Conservation (phyloP, 148 eudicot species). For the Oxyria digyna region DNA sequence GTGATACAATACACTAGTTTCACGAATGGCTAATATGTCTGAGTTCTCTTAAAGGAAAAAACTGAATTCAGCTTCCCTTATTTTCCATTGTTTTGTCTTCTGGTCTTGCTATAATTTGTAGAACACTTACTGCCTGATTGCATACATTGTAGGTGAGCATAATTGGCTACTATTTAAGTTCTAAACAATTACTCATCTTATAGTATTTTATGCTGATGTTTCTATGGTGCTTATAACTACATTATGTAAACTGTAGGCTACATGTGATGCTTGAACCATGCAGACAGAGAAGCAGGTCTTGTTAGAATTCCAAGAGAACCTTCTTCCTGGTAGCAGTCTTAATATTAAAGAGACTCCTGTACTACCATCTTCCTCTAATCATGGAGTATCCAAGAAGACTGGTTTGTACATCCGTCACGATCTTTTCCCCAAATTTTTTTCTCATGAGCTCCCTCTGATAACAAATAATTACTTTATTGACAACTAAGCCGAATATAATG, state of each 20-base stretch:
- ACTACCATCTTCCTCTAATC: constrained; percentile 18
- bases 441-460: neutral
- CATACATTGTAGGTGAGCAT: neutral
- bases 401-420: constrained; percentile 19
- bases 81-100: neutral
- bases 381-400: constrained; percentile 14
- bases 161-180: neutral
- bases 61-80: neutral
- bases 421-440: neutral
- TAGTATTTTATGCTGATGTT: neutral
- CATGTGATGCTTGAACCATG: constrained; percentile 22
- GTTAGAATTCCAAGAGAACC: constrained; percentile 16
- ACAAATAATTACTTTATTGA: constrained; percentile 6
- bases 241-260: constrained; percentile 14
- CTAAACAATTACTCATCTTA: neutral
- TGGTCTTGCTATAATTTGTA: neutral
- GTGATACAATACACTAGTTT: neutral
- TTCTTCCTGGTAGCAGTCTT: constrained; percentile 11
- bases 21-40: neutral
- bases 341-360: constrained; percentile 10
- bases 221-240: neutral
- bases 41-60: neutral
- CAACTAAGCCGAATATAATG: constrained; percentile 12
- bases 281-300: constrained; percentile 16
- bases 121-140: neutral